Evolutionary conservation across 2,329 filamentous ascomycete genomes (phyloP), one percentile per base, ranked within the genome.

Genomic region (Epichloe sibirici): DNA sequence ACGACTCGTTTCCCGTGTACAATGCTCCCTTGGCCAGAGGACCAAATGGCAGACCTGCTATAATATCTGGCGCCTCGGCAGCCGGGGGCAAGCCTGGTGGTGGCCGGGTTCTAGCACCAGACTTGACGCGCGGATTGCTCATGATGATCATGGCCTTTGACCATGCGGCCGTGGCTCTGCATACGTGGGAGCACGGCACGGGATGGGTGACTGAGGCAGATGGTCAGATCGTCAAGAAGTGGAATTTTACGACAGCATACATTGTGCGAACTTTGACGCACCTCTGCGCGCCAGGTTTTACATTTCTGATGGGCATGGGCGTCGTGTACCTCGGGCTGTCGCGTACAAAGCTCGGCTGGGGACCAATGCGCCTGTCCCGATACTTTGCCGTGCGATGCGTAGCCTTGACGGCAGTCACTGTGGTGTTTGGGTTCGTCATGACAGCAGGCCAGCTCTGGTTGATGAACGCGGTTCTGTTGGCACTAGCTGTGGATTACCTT

Each of bases 91-190:
- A 45, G 17, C 12, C 40, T 15, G 23, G 25, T 51, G 49, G 35
- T 1, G 52, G 59, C 4, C 65, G 72, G 25, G 69, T 66, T 25
- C 59, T 74, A 5, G 71, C 69, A 0, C 72, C 72, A 3, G 72
- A 74, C 53, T 62, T 74, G 15, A 61, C 74, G 5, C 70, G 72
- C 37, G 72, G 72, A 34, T 58, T 73, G 2, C 61, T 74, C n/a
- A 73, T 72, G 68, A 59, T 66, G 12, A 45, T 70, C 51, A 74
- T 74, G 72, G 70, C 71, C 0, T 56, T 74, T 43, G 72, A 74
- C 58, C 71, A 74, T 58, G 66, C 63, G 52, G 60, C 63, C n/a
- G 54, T 73, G 15, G 60, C 59, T 1, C 59, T 74, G n/a, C 63
- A 65, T 51, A 61, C 67, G 1, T 74, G 71, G 72, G 55, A 62